Evolutionary conservation across 2,329 filamentous ascomycete species (phyloP).

Genomic region (Colletotrichum sp.): DNA sequence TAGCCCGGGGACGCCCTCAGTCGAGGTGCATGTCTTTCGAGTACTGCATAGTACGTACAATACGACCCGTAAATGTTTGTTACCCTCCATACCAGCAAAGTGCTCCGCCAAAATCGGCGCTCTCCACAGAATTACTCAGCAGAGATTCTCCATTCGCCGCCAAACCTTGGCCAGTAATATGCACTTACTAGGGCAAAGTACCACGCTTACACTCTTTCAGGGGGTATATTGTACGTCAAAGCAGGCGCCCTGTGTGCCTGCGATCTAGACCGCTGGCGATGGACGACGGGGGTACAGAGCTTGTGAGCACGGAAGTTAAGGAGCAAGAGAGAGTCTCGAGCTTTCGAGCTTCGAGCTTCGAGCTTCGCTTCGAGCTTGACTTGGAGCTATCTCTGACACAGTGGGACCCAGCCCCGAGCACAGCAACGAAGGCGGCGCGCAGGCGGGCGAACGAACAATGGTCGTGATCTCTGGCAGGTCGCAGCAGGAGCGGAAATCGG

Average conservation of each 20-base stretch:
- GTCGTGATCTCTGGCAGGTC: background rate
- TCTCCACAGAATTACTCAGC: too few relatives aligned
- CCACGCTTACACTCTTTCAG: too few relatives aligned
- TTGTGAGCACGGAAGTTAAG: background rate
- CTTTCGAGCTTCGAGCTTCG: background rate
- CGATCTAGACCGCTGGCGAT: background rate
- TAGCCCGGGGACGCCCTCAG: background rate
- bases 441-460: background rate
- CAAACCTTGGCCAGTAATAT: too few relatives aligned
- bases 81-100: too few relatives aligned
- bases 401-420: background rate
- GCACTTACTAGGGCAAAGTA: too few relatives aligned
- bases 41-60: background rate
- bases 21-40: background rate
- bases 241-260: background rate
- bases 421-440: background rate
- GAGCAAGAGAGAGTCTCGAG: background rate
- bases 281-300: background rate
- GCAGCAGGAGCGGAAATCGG: conserved; percentile 6
- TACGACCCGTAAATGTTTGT: too few relatives aligned
- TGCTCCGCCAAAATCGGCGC: too few relatives aligned
- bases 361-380: background rate
- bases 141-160: too few relatives aligned
- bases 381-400: background rate
- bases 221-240: too few relatives aligned